Conservation (phyloP, 371 early-diverging fungal species). For the Phascolomyces articulosus region DNA sequence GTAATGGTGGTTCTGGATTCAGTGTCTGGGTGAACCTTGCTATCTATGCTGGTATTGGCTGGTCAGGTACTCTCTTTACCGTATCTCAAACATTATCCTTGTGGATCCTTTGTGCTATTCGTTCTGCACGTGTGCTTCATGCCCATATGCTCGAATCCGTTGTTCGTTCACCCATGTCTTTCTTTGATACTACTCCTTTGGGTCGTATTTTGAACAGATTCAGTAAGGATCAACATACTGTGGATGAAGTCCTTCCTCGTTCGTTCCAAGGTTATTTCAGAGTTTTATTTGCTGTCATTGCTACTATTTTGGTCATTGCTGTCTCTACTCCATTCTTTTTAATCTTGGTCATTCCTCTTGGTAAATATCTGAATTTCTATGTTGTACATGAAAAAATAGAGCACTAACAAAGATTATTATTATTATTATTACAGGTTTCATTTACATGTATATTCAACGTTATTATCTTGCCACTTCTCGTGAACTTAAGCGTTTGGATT, state of each 20-base stretch:
- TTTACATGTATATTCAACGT: conserved; percentile 70
- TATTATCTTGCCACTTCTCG: conserved; percentile 77
- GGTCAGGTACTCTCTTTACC: conserved; percentile 65
- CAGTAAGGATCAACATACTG: conserved; percentile 84
- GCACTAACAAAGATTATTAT: no score
- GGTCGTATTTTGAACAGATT: conserved; percentile 88
- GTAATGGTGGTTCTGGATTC: conserved; percentile 36
- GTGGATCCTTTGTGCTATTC: conserved; percentile 84
- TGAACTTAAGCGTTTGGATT: conserved; percentile 82
- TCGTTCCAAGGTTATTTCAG: conserved; percentile 62
- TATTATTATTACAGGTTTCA: conserved; percentile 22
- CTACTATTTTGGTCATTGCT: conserved; percentile 63
- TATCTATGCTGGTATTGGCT: conserved; percentile 83
- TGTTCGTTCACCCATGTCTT: conserved; percentile 83
- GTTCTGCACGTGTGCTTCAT: conserved; percentile 68
- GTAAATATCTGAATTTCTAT: no score
- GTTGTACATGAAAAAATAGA: no score
- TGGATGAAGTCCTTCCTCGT: conserved; percentile 80
- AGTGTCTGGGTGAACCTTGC: conserved; percentile 67
- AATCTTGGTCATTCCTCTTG: conserved; percentile 56
- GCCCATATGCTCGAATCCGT: conserved; percentile 58
- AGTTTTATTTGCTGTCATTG: conserved; percentile 52
- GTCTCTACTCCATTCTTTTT: conserved; percentile 67
- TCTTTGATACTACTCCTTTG: conserved; percentile 86
- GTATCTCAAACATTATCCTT: conserved; percentile 76